phyloP scores from a whole-genome alignment of 2,329 filamentous ascomycete genomes.

The Madurella mycetomatis region DNA sequence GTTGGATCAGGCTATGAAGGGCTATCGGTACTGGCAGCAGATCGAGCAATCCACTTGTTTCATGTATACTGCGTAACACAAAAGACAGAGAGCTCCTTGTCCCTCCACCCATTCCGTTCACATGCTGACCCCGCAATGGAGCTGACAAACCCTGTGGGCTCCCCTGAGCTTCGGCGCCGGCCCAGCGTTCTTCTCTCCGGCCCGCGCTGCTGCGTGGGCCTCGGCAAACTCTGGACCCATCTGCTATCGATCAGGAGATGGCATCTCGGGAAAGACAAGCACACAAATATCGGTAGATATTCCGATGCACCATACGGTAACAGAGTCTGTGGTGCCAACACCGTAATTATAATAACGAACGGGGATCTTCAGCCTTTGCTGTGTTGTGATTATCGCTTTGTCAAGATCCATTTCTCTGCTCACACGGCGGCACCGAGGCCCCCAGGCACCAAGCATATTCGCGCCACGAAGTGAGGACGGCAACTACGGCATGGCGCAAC shows the following conservation, averaged over 20 bases:
- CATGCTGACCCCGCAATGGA: background rate
- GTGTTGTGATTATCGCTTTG: too few species aligned
- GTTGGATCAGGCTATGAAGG: too few species aligned
- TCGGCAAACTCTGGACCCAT: slow-evolving; percentile 12
- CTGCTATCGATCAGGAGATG: background rate
- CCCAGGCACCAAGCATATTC: background rate
- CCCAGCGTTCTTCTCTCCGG: slow-evolving; percentile 6
- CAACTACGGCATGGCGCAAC: background rate
- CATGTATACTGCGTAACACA: too few species aligned
- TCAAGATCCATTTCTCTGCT: background rate
- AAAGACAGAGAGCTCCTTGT: too few species aligned
- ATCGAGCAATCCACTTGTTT: too few species aligned
- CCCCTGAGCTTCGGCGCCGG: slow-evolving; percentile 6
- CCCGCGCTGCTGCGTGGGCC: slow-evolving; percentile 1
- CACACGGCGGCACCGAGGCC: background rate
- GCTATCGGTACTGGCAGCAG: too few species aligned
- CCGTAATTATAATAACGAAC: too few species aligned
- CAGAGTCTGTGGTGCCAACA: background rate
- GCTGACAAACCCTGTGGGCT: background rate
- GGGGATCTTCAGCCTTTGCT: too few species aligned
- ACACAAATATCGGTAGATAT: background rate
- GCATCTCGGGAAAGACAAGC: background rate
- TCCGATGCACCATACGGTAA: background rate
- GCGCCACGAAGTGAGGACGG: background rate
- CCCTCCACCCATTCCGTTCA: background rate